Conservation (phyloP, 306 rosid species). For the Rosa multiflora region DNA sequence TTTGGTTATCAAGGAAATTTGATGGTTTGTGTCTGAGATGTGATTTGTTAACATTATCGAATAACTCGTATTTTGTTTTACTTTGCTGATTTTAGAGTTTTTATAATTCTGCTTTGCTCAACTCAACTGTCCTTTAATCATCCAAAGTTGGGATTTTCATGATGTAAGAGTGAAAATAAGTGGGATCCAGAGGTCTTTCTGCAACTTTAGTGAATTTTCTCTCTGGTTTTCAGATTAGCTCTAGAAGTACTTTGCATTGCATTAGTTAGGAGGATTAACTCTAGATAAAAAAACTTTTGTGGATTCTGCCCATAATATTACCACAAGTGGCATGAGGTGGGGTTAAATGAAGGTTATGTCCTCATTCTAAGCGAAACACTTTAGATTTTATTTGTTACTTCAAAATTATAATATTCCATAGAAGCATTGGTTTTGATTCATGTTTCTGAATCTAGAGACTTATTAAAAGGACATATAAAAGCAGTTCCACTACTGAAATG, state of each 20-base stretch:
- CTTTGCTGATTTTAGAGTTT: not conserved
- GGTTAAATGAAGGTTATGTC: not conserved
- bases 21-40: not conserved
- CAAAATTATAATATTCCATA: not conserved
- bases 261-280: not conserved
- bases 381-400: not conserved
- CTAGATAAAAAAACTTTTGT: not conserved
- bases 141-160: conserved; percentile 2
- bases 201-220: not conserved
- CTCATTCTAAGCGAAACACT: not conserved
- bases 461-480: not conserved
- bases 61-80: not conserved
- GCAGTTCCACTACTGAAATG: not conserved
- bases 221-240: not conserved
- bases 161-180: not conserved
- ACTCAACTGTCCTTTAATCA: not conserved
- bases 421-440: not conserved
- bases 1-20: not conserved
- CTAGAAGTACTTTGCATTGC: not conserved
- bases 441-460: not conserved
- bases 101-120: not conserved
- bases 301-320: not conserved
- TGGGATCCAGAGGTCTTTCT: not conserved
- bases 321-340: not conserved
- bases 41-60: not conserved